Percentiles rank a stretch among this genome's conserved stretches.
These are phyloP conservation scores for Jasminum sambac DNA, from an alignment of 257 asterid species.

Conservation along the genomic window DNA sequence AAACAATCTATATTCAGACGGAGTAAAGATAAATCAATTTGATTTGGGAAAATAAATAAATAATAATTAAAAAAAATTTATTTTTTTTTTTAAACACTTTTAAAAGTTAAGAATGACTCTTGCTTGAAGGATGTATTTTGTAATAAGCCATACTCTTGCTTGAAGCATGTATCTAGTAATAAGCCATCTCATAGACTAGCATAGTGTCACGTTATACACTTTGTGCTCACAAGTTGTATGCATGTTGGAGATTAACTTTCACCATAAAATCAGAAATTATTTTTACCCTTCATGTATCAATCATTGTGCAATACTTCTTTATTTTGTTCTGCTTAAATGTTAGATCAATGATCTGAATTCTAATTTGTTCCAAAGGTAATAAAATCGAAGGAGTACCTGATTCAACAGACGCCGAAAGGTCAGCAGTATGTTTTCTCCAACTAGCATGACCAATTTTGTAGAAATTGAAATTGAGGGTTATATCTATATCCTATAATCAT, in stretches of 20 bases:
- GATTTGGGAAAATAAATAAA: not conserved
- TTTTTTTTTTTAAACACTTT: too few relatives aligned
- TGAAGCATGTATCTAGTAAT: not conserved
- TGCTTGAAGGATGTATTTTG: not conserved
- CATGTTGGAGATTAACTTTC: not conserved
- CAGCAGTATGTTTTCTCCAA: constrained; percentile 21
- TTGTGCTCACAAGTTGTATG: not conserved
- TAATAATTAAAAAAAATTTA: too few relatives aligned
- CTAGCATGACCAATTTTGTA: not conserved
- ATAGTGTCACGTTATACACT: not conserved
- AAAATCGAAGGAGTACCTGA: constrained; percentile 40
- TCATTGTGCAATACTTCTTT: not conserved
- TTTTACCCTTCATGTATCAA: not conserved
- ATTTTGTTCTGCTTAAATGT: not conserved
- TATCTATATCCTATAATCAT: not conserved
- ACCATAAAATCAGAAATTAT: not conserved
- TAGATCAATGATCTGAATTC: not conserved
- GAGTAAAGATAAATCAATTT: not conserved
- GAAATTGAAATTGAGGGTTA: not conserved
- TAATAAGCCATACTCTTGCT: not conserved
- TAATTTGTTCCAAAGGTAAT: constrained; percentile 41
- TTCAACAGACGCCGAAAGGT: constrained; percentile 40
- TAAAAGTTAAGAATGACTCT: too few relatives aligned
- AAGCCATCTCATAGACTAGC: not conserved
- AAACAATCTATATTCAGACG: too few relatives aligned